These are phyloP conservation scores for Phytopythium kandeliae DNA, from an alignment of 352 stramenopile species.

Conservation along the genomic window DNA sequence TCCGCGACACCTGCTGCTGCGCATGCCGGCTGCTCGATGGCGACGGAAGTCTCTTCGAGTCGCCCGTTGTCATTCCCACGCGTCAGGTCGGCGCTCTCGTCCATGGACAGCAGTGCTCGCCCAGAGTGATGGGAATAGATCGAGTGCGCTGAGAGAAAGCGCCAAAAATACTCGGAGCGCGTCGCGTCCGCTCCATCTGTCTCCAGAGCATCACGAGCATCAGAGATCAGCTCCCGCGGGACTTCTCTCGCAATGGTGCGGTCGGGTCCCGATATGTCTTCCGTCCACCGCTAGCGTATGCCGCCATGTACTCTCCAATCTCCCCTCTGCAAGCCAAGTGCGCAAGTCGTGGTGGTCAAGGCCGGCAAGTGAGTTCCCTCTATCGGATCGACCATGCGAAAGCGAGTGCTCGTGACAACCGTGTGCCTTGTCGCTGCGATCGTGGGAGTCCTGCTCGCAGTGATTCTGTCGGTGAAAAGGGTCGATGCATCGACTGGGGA, in stretches of 20 bases:
- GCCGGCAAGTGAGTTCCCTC: too few relatives aligned
- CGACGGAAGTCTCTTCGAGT: neutral
- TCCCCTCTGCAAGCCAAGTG: neutral
- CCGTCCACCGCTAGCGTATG: too few relatives aligned
- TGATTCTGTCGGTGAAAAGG: conserved; percentile 4
- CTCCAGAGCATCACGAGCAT: neutral
- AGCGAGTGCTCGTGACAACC: neutral
- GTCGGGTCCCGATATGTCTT: too few relatives aligned
- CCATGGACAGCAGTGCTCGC: too few relatives aligned
- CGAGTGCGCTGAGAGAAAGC: neutral
- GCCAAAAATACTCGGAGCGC: conserved; percentile 7
- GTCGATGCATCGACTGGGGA: neutral
- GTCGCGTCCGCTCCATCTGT: neutral
- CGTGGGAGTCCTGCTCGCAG: conserved; percentile 2
- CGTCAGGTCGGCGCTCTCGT: neutral
- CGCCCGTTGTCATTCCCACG: neutral
- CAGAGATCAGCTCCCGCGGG: neutral
- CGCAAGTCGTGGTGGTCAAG: too few relatives aligned
- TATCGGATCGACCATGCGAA: neutral
- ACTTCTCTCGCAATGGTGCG: neutral
- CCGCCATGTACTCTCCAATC: neutral
- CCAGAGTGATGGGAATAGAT: conserved; percentile 1
- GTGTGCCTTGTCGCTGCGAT: neutral
- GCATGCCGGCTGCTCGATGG: neutral
- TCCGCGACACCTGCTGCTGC: neutral